These are phyloP conservation scores for Termitomyces sp. DNA, from an alignment of 768 basidiomycete genomes.

Conservation along the genomic window DNA sequence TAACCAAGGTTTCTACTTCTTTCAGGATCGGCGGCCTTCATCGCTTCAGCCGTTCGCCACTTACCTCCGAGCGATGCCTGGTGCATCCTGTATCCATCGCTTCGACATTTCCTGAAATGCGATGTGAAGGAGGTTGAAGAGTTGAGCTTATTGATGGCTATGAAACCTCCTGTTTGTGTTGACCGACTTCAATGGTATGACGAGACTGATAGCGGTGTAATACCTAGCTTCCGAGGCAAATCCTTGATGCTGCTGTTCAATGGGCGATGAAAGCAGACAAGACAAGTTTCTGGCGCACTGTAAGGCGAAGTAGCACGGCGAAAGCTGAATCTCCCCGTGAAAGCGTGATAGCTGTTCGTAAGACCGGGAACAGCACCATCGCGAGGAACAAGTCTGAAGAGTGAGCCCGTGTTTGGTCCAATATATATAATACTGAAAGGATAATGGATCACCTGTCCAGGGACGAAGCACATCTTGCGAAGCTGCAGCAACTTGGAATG, in stretches of 20 bases:
- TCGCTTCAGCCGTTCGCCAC: slow-evolving; percentile 79
- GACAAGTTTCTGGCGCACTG: slow-evolving; percentile 71
- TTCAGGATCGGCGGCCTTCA: slow-evolving; percentile 80
- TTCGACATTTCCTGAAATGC: slow-evolving; percentile 80
- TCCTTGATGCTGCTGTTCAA: slow-evolving; percentile 79
- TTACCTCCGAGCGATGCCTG: slow-evolving; percentile 87
- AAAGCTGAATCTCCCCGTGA: slow-evolving; percentile 69
- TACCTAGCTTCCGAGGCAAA: slow-evolving; percentile 52
- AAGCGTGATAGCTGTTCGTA: slow-evolving; percentile 62
- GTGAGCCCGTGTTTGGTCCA: slow-evolving; percentile 46
- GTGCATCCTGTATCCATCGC: slow-evolving; percentile 93
- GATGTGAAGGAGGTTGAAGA: slow-evolving; percentile 77
- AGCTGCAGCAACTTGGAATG: slow-evolving; percentile 88
- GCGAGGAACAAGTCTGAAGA: slow-evolving; percentile 66
- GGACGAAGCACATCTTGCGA: slow-evolving; percentile 70
- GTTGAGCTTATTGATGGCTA: slow-evolving; percentile 62
- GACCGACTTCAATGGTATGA: neutral
- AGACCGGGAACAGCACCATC: slow-evolving; percentile 35
- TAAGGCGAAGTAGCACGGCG: slow-evolving; percentile 31
- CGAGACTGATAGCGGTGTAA: slow-evolving; percentile 19
- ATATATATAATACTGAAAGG: neutral
- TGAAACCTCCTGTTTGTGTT: slow-evolving; percentile 73
- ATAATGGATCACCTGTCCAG: slow-evolving; percentile 31
- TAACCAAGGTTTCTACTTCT: neutral
- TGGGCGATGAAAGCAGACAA: slow-evolving; percentile 89